Conservation (phyloP, 495 filamentous ascomycete genomes). For the Delitschia confertaspora region DNA sequence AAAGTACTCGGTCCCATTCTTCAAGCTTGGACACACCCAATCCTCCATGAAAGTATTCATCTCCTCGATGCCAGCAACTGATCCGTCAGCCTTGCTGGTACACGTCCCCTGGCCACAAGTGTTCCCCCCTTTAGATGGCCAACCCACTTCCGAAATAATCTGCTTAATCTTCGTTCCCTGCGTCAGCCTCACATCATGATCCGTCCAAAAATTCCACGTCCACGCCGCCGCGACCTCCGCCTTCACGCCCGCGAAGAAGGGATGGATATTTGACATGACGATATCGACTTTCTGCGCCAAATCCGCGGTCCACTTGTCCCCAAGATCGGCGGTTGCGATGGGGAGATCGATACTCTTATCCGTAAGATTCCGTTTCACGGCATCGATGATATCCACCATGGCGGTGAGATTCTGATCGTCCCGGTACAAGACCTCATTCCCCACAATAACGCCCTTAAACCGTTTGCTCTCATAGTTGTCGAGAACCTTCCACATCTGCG, state of each 20-base stretch:
- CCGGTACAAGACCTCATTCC: conserved; percentile 89
- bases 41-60: conserved; percentile 80
- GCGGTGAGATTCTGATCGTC: conserved; percentile 56
- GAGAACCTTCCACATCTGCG: conserved; percentile 72
- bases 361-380: conserved; percentile 65
- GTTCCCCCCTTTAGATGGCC: conserved; percentile 79
- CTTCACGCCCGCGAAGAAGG: conserved; percentile 82
- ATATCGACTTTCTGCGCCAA: conserved; percentile 66
- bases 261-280: conserved; percentile 95
- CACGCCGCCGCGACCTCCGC: conserved; percentile 62
- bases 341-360: conserved; percentile 55
- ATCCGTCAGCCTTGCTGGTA: conserved; percentile 44
- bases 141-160: conserved; percentile 84
- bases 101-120: conserved; percentile 58
- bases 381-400: conserved; percentile 55
- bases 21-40: conserved; percentile 74
- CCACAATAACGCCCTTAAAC: conserved; percentile 82
- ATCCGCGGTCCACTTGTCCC: conserved; percentile 69
- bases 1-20: conserved; percentile 82
- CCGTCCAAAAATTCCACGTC: conserved; percentile 76
- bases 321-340: conserved; percentile 84
- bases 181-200: conserved; percentile 52
- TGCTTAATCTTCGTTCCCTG: conserved; percentile 44
- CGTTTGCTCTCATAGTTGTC: conserved; percentile 53
- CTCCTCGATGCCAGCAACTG: conserved; percentile 70